Base-by-base conservation (phyloP, 164 flowering plant species). In the Umbilicus rupestris region DNA sequence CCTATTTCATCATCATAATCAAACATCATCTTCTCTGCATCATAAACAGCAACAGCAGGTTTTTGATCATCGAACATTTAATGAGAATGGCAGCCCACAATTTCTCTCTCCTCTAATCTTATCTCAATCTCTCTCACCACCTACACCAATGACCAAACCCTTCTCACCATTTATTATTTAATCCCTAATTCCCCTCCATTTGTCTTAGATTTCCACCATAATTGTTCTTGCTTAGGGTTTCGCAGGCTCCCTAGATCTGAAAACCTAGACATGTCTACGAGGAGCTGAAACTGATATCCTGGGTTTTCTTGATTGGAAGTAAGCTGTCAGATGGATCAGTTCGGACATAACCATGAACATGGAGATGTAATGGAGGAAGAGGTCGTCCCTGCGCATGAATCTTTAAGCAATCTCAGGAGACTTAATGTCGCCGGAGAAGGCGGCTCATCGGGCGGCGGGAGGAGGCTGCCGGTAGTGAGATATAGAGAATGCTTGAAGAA, bases 401-500 rank as follows among this genome's bases (percentile, higher is more conserved):
- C 60, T 26, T 14, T 55, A 15, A 55, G 33, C 60, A 55, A 55
- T 24, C 60, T 55, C 33, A 33, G 60, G 33, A 55, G 60, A 55
- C 60, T 55, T 5, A 55, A 26, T 16, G 60, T 55, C 60, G 12
- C 60, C 14, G 71, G 57, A 17, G 72, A 17, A 31, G 46, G 65
- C 22, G 65, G 26, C 2, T 5, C 67, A 30, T n/a, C 67, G 58
- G 16, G 59, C 31, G 5, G 71, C 39, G 5, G 62, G n/a, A n/a
- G n/a, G n/a, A n/a, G n/a, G 67, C 29, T 17, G 39, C 22, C 47
- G 24, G n/a, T 64, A 65, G 31, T 20, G 14, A 63, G 45, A 3
- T 52, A 50, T 17, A 29, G 49, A 55, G 96, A 89, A 74, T 89
- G 96, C 69, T 70, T 75, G 65, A 89, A 89, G 79, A 89, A 89